These are phyloP conservation scores for Orbilia blumenaviensis DNA, from an alignment of 2,329 filamentous ascomycete species.

Conservation along the genomic window DNA sequence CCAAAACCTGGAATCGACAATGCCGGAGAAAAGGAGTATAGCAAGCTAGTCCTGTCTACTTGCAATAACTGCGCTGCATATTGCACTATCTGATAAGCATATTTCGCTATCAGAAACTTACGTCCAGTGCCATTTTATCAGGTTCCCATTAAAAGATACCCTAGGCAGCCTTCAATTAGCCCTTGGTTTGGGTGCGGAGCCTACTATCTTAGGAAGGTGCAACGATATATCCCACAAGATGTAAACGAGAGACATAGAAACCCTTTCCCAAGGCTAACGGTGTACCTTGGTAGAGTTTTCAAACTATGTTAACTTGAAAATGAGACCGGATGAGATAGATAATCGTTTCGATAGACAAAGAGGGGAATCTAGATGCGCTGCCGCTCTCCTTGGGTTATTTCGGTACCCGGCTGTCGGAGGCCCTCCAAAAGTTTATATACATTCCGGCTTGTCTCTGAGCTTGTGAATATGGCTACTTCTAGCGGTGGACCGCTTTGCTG, in stretches of 20 bases:
- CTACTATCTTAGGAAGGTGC: slow-evolving; percentile 49
- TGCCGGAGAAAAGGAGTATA: slow-evolving; percentile 13
- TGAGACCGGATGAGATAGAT: slow-evolving; percentile 7
- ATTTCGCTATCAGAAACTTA: slow-evolving; percentile 17
- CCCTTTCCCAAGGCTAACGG: slow-evolving; percentile 1
- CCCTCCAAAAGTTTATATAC: not conserved
- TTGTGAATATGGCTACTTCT: slow-evolving; percentile 7
- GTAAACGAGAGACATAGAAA: slow-evolving; percentile 19
- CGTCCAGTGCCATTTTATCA: slow-evolving; percentile 4
- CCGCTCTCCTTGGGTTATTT: slow-evolving; percentile 14
- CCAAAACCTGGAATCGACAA: slow-evolving; percentile 17
- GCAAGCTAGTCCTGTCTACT: not conserved
- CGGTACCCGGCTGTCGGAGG: not conserved
- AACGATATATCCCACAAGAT: slow-evolving; percentile 9
- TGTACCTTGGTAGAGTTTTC: slow-evolving; percentile 40
- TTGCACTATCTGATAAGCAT: slow-evolving; percentile 26
- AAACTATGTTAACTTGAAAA: not conserved
- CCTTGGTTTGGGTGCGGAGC: slow-evolving; percentile 36
- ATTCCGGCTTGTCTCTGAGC: not conserved
- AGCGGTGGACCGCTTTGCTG: not conserved
- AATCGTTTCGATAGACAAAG: slow-evolving; percentile 8
- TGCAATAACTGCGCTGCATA: not conserved
- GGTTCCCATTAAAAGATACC: slow-evolving; percentile 16
- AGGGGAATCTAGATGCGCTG: slow-evolving; percentile 41
- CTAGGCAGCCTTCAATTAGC: slow-evolving; percentile 45